Evolutionary conservation across 2,329 filamentous ascomycete genomes (phyloP).

Genomic region (Diaporthe aspalathi): DNA sequence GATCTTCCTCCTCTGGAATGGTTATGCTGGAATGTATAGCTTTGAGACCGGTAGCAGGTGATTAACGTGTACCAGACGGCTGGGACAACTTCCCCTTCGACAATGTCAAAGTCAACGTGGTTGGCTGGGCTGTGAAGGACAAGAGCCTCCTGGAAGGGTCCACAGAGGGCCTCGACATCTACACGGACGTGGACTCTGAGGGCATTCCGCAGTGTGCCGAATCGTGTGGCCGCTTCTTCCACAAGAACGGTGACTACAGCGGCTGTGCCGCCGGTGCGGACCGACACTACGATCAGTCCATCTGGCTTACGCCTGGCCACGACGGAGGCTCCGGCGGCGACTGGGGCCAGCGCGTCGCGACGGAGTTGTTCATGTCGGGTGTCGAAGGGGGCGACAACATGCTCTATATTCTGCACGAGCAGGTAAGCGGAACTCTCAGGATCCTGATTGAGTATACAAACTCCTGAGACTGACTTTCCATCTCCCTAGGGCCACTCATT

Average conservation of each 20-base stretch:
- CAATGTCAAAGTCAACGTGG: not conserved
- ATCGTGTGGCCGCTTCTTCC: slow-evolving; percentile 58
- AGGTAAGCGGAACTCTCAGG: not conserved
- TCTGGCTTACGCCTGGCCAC: slow-evolving; percentile 60
- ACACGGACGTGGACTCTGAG: slow-evolving; percentile 53
- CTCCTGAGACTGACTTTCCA: not conserved
- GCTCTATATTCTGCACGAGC: slow-evolving; percentile 42
- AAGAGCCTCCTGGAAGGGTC: slow-evolving; percentile 11
- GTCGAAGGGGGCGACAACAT: slow-evolving; percentile 47
- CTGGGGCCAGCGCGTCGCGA: slow-evolving; percentile 56
- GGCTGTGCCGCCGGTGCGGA: slow-evolving; percentile 53
- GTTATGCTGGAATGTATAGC: no score
- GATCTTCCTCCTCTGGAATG: no score
- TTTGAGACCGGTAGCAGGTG: no score
- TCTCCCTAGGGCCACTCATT: not conserved
- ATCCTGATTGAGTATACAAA: not conserved
- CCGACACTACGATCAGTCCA: slow-evolving; percentile 57
- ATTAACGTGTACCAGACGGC: no score
- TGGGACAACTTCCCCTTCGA: slow-evolving; percentile 18
- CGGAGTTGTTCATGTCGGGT: slow-evolving; percentile 7
- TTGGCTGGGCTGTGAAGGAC: slow-evolving; percentile 14
- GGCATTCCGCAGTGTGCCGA: slow-evolving; percentile 57
- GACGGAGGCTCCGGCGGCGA: slow-evolving; percentile 58
- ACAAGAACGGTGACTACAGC: slow-evolving; percentile 55
- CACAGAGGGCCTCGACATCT: slow-evolving; percentile 50